These are phyloP conservation scores for Dryas octopetala DNA, from an alignment of 306 rosid genomes.

Conservation along the genomic window DNA sequence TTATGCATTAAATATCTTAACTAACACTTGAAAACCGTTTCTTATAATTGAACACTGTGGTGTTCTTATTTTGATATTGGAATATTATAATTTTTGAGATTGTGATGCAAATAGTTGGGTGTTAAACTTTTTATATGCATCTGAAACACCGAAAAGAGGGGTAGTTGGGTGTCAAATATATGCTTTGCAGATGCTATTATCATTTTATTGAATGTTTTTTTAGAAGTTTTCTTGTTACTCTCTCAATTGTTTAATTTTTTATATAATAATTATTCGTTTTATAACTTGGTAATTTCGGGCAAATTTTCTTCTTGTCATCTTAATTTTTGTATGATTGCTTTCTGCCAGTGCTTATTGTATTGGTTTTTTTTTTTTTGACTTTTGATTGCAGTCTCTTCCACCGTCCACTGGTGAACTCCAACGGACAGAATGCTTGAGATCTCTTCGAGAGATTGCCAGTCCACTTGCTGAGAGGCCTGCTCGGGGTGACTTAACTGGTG, in stretches of 20 bases:
- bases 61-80: background rate
- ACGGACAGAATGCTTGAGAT: conserved; percentile 86
- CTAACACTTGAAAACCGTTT: background rate
- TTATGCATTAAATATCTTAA: conserved; percentile 9
- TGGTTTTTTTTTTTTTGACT: conserved; percentile 12
- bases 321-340: background rate
- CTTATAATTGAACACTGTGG: background rate
- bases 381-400: conserved; percentile 72
- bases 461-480: conserved; percentile 97
- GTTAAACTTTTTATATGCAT: background rate
- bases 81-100: background rate
- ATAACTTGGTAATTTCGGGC: background rate
- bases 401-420: conserved; percentile 86
- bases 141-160: background rate
- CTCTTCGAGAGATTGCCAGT: conserved; percentile 77
- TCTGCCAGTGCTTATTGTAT: background rate
- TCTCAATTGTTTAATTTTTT: background rate
- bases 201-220: too few relatives aligned
- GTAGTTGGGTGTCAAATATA: background rate
- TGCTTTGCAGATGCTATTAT: too few relatives aligned
- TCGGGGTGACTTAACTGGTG: conserved; percentile 97
- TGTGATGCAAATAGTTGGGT: background rate
- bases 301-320: background rate
- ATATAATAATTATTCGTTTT: background rate
- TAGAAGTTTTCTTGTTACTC: too few relatives aligned